Percentiles rank a stretch among this genome's conserved stretches.
Evolutionary conservation across 2,329 filamentous ascomycete species (phyloP).

Genomic region (Phaeosphaeria sp.): DNA sequence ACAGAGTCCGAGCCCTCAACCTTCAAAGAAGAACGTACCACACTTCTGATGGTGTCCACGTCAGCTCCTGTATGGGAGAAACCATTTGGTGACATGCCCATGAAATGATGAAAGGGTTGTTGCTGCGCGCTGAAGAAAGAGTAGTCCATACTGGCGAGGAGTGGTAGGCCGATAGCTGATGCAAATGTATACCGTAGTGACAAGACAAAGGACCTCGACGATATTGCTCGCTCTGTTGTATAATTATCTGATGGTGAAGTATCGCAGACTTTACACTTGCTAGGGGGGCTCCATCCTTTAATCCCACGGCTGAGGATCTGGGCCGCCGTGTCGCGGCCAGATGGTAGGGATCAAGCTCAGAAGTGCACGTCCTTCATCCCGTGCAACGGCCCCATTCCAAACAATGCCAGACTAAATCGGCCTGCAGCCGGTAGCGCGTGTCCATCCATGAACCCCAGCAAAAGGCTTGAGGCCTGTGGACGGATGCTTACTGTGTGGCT

Average conservation of each 20-base stretch:
- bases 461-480: constrained; percentile 9
- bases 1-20: constrained; percentile 1
- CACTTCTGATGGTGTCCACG: constrained; percentile 45
- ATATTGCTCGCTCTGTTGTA: not conserved
- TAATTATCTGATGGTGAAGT: not conserved
- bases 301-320: constrained; percentile 20
- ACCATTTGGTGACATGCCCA: constrained; percentile 52
- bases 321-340: constrained; percentile 18
- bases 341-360: constrained; percentile 14
- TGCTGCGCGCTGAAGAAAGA: constrained; percentile 57
- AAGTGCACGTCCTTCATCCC: constrained; percentile 22
- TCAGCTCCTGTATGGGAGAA: constrained; percentile 43
- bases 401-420: constrained; percentile 5
- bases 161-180: constrained; percentile 2
- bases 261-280: constrained; percentile 1
- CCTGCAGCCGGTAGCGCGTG: constrained; percentile 19
- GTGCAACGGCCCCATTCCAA: constrained; percentile 12
- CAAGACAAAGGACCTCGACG: not conserved
- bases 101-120: constrained; percentile 56
- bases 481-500: constrained; percentile 12
- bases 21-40: constrained; percentile 32
- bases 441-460: constrained; percentile 15
- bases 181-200: not conserved
- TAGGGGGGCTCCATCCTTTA: constrained; percentile 2
- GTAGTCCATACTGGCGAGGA: constrained; percentile 60